Evolutionary conservation across 2,329 filamentous ascomycete species (phyloP).

Genomic region (Colletotrichum tamarilloi): DNA sequence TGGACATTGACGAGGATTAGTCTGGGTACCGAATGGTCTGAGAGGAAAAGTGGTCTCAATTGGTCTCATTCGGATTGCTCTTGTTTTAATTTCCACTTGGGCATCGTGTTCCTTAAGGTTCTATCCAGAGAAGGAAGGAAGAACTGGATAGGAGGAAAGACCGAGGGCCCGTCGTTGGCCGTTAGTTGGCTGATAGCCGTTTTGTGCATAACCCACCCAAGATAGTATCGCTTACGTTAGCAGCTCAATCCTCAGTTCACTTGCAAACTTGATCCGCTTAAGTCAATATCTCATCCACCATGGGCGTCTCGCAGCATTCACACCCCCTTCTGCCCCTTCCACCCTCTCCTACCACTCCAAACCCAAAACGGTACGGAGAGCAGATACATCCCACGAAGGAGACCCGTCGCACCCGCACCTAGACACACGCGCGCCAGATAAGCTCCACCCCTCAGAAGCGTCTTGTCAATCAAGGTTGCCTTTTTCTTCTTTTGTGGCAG

Average conservation of each 20-base stretch:
- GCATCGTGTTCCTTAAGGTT: neutral
- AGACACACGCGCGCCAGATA: constrained; percentile 17
- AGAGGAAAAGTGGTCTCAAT: neutral
- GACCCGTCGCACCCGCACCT: constrained; percentile 10
- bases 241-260: neutral
- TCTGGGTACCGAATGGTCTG: neutral
- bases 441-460: constrained; percentile 28
- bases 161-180: neutral
- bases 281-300: constrained; percentile 15
- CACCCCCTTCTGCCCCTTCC: constrained; percentile 27
- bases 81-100: neutral
- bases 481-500: neutral
- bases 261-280: neutral
- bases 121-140: neutral
- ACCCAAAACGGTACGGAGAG: constrained; percentile 31
- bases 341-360: constrained; percentile 30
- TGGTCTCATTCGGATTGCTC: too few species aligned
- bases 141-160: neutral
- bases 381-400: constrained; percentile 28
- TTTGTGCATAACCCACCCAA: neutral
- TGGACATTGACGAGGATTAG: constrained; percentile 18
- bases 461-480: neutral
- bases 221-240: neutral
- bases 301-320: constrained; percentile 14
- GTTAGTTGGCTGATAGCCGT: neutral